Conservation (phyloP, 1,139 yeast genomes). For the Suhomyces atakaporum region DNA sequence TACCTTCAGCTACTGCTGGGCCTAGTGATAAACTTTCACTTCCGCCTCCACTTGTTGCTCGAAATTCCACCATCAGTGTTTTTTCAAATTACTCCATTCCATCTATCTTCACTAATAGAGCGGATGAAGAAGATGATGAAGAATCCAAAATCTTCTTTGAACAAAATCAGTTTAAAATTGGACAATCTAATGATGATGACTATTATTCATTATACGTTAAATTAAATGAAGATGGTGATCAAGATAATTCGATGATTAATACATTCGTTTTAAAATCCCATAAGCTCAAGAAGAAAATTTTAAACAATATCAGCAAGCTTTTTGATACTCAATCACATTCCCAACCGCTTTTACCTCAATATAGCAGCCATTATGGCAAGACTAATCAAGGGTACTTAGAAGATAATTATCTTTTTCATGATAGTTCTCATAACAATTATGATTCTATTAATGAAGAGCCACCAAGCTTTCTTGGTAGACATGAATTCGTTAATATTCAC, state of each 20-base stretch:
- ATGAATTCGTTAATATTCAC: slow-evolving; percentile 19
- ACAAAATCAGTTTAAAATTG: slow-evolving; percentile 4
- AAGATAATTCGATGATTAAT: slow-evolving; percentile 18
- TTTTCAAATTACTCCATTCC: slow-evolving; percentile 17
- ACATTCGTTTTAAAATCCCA: slow-evolving; percentile 21
- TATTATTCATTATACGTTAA: slow-evolving; percentile 22
- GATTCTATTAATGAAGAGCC: slow-evolving; percentile 40
- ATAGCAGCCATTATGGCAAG: slow-evolving; percentile 9
- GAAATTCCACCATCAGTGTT: slow-evolving; percentile 18
- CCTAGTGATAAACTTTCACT: neutral
- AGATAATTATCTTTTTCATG: slow-evolving; percentile 3
- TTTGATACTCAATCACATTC: slow-evolving; percentile 2
- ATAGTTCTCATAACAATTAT: slow-evolving; percentile 18
- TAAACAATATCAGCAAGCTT: slow-evolving; percentile 8
- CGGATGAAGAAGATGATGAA: slow-evolving; percentile 18
- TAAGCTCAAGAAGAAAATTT: slow-evolving; percentile 20
- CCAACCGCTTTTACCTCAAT: slow-evolving; percentile 3
- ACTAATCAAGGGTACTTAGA: slow-evolving; percentile 3
- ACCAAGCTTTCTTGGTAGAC: slow-evolving; percentile 19
- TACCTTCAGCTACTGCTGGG: slow-evolving; percentile 8
- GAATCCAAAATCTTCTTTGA: slow-evolving; percentile 11
- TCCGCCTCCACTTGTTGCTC: slow-evolving; percentile 13
- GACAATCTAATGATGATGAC: slow-evolving; percentile 18
- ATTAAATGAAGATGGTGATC: slow-evolving; percentile 19
- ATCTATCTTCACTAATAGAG: slow-evolving; percentile 17